Conservation (phyloP, 1,284 basidiomycete genomes). For the Malassezia furfur region DNA sequence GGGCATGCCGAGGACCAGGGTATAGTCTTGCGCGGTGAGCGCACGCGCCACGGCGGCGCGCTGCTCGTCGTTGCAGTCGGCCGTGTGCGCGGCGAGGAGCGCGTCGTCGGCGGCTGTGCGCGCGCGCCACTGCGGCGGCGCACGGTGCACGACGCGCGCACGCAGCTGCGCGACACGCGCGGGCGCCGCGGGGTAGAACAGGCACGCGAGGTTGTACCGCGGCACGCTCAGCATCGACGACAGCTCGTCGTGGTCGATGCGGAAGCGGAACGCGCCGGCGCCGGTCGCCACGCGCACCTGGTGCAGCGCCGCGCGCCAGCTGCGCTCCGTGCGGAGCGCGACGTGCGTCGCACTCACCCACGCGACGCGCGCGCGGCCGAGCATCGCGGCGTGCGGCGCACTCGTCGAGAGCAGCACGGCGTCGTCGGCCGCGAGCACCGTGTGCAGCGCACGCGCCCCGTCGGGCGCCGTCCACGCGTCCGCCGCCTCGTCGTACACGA, state of each 20-base stretch:
- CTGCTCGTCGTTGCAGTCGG: constrained; percentile 62
- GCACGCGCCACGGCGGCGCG: constrained; percentile 63
- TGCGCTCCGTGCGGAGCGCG: constrained; percentile 69
- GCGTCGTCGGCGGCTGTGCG: constrained; percentile 28
- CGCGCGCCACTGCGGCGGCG: constrained; percentile 57
- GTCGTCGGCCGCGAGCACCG: constrained; percentile 66
- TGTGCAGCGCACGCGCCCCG: background rate
- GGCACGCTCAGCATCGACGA: constrained; percentile 75
- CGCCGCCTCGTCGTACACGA: constrained; percentile 49
- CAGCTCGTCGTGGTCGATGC: constrained; percentile 89
- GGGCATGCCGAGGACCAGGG: constrained; percentile 89
- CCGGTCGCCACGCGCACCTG: constrained; percentile 17
- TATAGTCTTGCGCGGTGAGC: constrained; percentile 74
- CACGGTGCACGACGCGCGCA: constrained; percentile 71
- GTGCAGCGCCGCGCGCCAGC: constrained; percentile 51
- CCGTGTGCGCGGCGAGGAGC: constrained; percentile 24
- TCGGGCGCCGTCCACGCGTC: background rate
- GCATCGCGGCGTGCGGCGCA: constrained; percentile 5
- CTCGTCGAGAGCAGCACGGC: constrained; percentile 72
- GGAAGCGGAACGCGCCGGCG: constrained; percentile 56
- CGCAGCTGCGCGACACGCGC: background rate
- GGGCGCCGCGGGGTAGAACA: constrained; percentile 64
- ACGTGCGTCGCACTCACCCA: constrained; percentile 55
- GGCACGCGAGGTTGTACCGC: constrained; percentile 74
- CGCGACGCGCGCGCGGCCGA: constrained; percentile 10